A percentile compares a stretch with the other conserved stretches of the same genome.
These are phyloP conservation scores for Kwoniella newhampshirensis DNA, from an alignment of 768 basidiomycete species.

Conservation along the genomic window DNA sequence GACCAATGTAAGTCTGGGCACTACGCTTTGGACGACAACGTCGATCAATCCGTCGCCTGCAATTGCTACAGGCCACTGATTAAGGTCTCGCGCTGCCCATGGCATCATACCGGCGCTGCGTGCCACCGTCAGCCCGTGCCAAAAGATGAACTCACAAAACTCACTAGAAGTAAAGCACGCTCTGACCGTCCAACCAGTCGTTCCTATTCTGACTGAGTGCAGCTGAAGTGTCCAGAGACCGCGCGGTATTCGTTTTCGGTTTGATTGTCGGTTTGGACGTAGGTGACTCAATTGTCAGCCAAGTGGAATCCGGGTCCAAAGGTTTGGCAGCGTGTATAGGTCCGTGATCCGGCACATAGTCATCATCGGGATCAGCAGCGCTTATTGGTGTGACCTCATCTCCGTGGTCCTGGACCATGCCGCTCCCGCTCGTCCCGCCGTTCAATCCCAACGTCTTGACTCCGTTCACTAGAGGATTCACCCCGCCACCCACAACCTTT, in stretches of 20 bases:
- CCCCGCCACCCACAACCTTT: conserved; percentile 14
- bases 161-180: conserved; percentile 50
- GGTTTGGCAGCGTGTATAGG: conserved; percentile 24
- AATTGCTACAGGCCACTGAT: conserved; percentile 50
- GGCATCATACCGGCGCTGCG: conserved; percentile 42
- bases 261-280: conserved; percentile 12
- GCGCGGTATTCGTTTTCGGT: conserved; percentile 2
- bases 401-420: too few relatives aligned
- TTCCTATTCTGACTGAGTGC: conserved; percentile 6
- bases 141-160: conserved; percentile 7
- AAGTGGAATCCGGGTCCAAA: conserved; percentile 41
- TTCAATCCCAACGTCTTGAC: conserved; percentile 20
- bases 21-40: conserved; percentile 49
- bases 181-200: conserved; percentile 47
- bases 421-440: not conserved
- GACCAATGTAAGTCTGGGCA: conserved; percentile 39
- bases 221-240: not conserved
- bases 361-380: not conserved
- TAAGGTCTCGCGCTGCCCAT: conserved; percentile 47
- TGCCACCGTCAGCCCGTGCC: not conserved
- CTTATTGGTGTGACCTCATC: not conserved
- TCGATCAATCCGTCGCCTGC: conserved; percentile 50
- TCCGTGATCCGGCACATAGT: conserved; percentile 13
- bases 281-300: conserved; percentile 41
- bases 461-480: conserved; percentile 11